Base-by-base conservation (phyloP, 805 yeast genomes). In the Pichia manshurica region DNA sequence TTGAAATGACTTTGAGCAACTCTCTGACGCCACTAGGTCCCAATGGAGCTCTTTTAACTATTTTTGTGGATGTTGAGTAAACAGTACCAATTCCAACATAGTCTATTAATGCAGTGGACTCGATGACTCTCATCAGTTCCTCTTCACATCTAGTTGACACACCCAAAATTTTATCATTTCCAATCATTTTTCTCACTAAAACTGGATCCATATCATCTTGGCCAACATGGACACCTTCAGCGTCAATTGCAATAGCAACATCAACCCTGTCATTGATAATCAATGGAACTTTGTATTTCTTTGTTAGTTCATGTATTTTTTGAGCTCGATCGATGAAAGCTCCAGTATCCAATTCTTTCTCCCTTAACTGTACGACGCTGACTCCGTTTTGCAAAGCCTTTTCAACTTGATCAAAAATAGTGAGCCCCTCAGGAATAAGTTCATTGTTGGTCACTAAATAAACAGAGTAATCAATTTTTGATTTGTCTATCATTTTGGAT, bases 231-330 rank as follows among this genome's bases (percentile, higher is more conserved):
- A 90, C 83, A 31, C 51, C 51, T 53, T 87, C 96, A 2, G 95
- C 95, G 55, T 77, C 93, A 47, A 87, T 73, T 0, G 96, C 96
- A 39, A 90, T 67, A 0, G 96, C 96, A 12, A 90, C 87, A 60
- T 89, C 97, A 2, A 87, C 75, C 44, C 96, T 69, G 59, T 89
- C 96, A 56, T 89, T 87, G 59, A 89, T 88, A 31, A 89, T 77
- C 54, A 89, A 69, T 0, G 96, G 96, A 7, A 90, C 79, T 0
- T 75, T 73, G 36, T 71, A 75, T 23, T 66, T 60, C 33, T 69
- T 66, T 32, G 96, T 87, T 41, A 89, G 54, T 44, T 70, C 67
- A 53, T 84, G 87, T 19, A 89, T 76, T 34, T 66, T 64, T 19
- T 56, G 39, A 0, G 96, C 96, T 39, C 79, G 68, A 36, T 67